Base-by-base conservation (phyloP, 208 protist genomes). In the Tritrichomonas foetus region DNA sequence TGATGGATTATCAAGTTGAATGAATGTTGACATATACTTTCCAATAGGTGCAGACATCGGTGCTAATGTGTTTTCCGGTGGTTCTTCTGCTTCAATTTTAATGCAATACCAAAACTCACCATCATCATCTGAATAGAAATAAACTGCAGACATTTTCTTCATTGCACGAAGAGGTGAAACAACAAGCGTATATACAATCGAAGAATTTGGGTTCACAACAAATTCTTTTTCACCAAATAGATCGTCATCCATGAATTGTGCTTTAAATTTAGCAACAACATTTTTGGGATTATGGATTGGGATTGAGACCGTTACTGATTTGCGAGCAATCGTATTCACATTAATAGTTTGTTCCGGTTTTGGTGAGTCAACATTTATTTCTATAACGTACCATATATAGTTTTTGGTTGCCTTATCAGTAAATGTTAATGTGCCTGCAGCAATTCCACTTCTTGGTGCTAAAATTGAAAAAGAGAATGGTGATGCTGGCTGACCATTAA, bases 91-190 rank as follows among this genome's bases (percentile, higher is more conserved):
- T 1, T 49, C 47, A n/a, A 89, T 89, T 49, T 89, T 57, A 8
- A 89, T 53, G 39, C 1, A 20, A 39, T 89, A 89, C 78, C 78
- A 89, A 39, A 89, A 89, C n/a, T 89, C 78, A n/a, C 78, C 44
- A n/a, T 57, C 78, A 89, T 89, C 78, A 30, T 89, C 78, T 20
- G 41, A 53, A 36, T 89, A 89, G 47, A 89, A 89, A n/a, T 89
- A 89, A 3, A 89, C n/a, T n/a, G 47, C 8, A 5, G 78, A 89
- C 11, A n/a, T 50, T 16, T 36, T 27, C 1, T 49, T 89, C 47
- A 57, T 89, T 20, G 78, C 78, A 39, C 57, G 53, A 11, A 89
- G 47, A 61, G 78, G 78, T 13, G 47, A 89, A 39, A 89, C 47
- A 39, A 89, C 41, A 0, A 89, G 30, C 33, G 14, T 27, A n/a